phyloP scores from a whole-genome alignment of 331 rosid genomes.

The Malus hybrid region DNA sequence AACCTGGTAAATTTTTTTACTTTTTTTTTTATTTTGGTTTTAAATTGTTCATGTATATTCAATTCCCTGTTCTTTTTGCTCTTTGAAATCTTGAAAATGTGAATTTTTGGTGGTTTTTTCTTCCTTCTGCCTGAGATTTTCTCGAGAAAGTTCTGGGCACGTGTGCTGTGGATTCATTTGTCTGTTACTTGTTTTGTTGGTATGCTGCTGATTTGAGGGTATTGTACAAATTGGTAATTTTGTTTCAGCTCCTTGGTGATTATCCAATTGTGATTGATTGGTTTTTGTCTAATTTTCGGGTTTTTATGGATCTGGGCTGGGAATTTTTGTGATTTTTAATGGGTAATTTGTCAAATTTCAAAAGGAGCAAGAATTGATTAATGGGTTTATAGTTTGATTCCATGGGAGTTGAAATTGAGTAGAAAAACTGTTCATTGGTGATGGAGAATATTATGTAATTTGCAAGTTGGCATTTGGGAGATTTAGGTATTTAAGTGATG shows the following conservation, averaged over 20 bases:
- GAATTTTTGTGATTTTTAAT: conserved; percentile 11
- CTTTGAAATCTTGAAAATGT: background rate
- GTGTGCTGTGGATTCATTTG: conserved; percentile 7
- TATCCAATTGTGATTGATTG: background rate
- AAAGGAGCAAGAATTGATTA: background rate
- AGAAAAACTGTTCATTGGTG: background rate
- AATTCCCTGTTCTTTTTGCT: conserved; percentile 1
- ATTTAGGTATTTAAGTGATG: conserved; percentile 15
- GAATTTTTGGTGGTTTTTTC: background rate
- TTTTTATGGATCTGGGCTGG: conserved; percentile 45
- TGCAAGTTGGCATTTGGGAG: conserved; percentile 9
- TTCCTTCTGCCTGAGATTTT: background rate
- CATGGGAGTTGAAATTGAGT: conserved; percentile 1
- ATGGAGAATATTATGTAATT: background rate
- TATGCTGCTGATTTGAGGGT: conserved; percentile 7
- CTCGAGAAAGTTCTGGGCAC: background rate
- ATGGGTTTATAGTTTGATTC: background rate
- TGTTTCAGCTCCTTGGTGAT: background rate
- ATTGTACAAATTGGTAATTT: conserved; percentile 11
- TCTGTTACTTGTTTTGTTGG: background rate
- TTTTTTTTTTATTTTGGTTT: background rate
- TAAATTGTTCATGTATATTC: conserved; percentile 3
- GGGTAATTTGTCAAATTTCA: background rate
- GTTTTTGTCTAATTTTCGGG: background rate
- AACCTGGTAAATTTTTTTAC: conserved; percentile 25